Evolutionary conservation across 345 rosid genomes (phyloP), one percentile per base, ranked within the genome.

Genomic region (Lagerstroemia speciosa): DNA sequence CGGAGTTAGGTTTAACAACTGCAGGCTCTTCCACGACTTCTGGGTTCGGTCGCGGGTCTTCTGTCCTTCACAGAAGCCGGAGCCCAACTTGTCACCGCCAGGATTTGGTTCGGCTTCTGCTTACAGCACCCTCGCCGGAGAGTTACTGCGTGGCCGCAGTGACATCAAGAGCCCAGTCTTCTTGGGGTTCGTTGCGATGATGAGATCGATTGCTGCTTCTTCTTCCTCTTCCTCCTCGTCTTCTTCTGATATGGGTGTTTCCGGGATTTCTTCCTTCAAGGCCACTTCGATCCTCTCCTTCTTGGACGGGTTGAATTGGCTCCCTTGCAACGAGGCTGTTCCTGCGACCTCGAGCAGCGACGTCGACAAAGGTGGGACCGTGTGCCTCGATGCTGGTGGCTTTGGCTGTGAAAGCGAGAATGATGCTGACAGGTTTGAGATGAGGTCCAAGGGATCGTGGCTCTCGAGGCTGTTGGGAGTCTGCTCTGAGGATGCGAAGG

Each of bases 401-500:
- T 6, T 52, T 20, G 74, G 78, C 75, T 75, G 72, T 19, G 36
- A 83, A 40, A 77, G 77, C 48, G 68, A 74, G 68, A 27, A 57
- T 41, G 52, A 33, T 43, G 64, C 66, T 11, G 61, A 60, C 45
- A 70, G 53, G 31, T 76, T 76, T 52, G 77, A 55, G 36, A 72
- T 78, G 0, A 78, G 60, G 4, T 20, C 12, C 55, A 75, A 76
- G 45, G 77, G 77, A 31, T 79, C 90, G 36, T 86, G 93, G 94
- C 43, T 93, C 11, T 85, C 89, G 43, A 81, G 78, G 77, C 19
- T 87, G 71, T 73, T 84, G 64, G 80, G 74, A 53, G 41, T 68
- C 20, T 88, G 86, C 72, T 89, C 96, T 1, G 97, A 93, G 77
- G 98, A 93, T 69, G 97, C 88, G 33, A 93, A 89, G 82, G 97